Base-by-base conservation (phyloP, 2,329 filamentous ascomycete genomes). In the Xylariales sp. region DNA sequence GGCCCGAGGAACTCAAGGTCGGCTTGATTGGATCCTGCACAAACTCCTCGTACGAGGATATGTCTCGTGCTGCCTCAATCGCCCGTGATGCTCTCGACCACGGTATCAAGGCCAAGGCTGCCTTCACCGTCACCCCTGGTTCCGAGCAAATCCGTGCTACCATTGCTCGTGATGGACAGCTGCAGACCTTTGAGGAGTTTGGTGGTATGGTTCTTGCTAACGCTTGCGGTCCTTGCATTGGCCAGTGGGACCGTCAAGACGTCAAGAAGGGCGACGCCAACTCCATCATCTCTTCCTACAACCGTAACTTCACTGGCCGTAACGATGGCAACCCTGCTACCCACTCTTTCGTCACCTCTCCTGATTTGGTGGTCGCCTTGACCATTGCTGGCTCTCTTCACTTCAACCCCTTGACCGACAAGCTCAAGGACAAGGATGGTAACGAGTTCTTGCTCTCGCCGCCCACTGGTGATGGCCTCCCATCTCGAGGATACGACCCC, bases 281-380 rank as follows among this genome's bases (percentile, higher is more conserved):
- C 82, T 94, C 89, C 5, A 98, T 98, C 65, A 76, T 98, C 64
- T 96, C 90, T 34, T 97, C 93, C 20, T 98, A 96, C 84, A 98
- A 98, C 85, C 89, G 93, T 70, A 97, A 98, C 82, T 97, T 98
- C 76, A 97, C 91, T 47, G 91, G 91, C 53, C 88, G 93, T 64
- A 97, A 97, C 68, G 90, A 95, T 56, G 89, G 87, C 53, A 97
- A 95, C 78, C 89, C 89, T 29, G 88, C 88, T 42, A 95, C 89
- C 38, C 89, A 95, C 74, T 88, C 88, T 44, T 95, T 95, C 66
- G 89, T 95, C 53, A 84, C 89, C 50, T 95, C 88, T 5, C 89
- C 89, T 43, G 89, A 95, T 63, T 73, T 95, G 47, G 88, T 94
- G 31, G 87, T 94, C 40, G 89, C 89, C 52, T 71, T 95, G 73